phyloP scores from a whole-genome alignment of 495 filamentous ascomycete species.

The Neurospora intermedia region DNA sequence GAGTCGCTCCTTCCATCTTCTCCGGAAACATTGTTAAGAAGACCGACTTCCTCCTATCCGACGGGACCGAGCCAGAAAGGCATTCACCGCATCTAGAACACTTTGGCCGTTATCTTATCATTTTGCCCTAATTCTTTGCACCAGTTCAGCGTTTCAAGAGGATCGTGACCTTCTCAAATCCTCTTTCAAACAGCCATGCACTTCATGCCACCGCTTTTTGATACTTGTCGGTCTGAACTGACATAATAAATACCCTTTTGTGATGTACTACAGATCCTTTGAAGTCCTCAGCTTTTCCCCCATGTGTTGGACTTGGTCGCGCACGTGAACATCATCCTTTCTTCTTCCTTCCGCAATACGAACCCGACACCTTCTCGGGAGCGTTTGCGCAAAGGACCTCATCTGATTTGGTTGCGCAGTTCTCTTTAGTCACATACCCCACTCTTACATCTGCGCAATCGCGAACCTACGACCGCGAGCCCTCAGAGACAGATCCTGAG shows the following conservation, averaged over 20 bases:
- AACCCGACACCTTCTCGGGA: not conserved
- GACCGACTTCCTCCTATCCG: not conserved
- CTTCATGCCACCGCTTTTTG: not conserved
- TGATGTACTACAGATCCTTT: not conserved
- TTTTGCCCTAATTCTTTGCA: not conserved
- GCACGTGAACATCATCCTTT: not conserved
- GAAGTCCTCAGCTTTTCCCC: not conserved
- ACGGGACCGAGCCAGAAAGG: not conserved
- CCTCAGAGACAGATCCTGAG: not conserved
- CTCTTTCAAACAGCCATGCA: not conserved
- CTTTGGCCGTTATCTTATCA: not conserved
- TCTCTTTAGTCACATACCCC: not conserved
- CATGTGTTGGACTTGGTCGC: not conserved
- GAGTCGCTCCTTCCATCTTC: not conserved
- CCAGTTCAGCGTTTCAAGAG: not conserved
- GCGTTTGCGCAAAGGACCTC: not conserved
- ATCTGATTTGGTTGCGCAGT: not conserved
- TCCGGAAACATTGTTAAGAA: not conserved
- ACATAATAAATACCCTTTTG: not conserved
- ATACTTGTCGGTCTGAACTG: not conserved
- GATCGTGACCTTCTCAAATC: not conserved
- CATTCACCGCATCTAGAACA: not conserved
- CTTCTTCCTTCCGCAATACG: not conserved
- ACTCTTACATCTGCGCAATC: not conserved
- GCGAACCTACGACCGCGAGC: not conserved